Evolutionary conservation across 1,284 basidiomycete genomes (phyloP), one percentile per base, ranked within the genome.

Genomic region (Cutaneotrichosporon cyanovorans): DNA sequence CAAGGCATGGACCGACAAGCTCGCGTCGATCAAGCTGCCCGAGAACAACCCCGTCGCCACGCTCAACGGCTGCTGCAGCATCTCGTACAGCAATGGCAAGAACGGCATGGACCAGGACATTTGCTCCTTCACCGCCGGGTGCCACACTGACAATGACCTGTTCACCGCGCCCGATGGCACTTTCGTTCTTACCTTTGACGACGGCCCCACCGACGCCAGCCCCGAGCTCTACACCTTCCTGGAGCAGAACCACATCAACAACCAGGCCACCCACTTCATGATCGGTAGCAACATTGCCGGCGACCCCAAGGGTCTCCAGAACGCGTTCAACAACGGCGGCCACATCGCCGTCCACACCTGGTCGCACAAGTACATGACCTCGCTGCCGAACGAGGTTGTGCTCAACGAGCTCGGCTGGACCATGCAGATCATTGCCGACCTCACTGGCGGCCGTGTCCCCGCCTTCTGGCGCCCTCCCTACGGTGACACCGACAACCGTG

Each of bases 371-470:
- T 64, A 65, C 53, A 69, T 65, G 54, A 45, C 77, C 33, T 75
- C 74, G 5, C 63, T 76, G 19, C 71, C 75, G 14, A 34, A 80
- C 66, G 77, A 77, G 58, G 61, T 76, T 50, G 74, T 79, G 45
- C 67, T 79, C 9, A 75, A 71, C 46, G 77, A 78, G 62, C 72
- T 80, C 35, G 77, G 74, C 25, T 73, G 71, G 71, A 73, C 73
- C 7, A 66, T 67, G 56, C 65, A 72, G 53, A 66, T 69, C 50
- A 69, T 71, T 40, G 51, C 59, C 32, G 69, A 72, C 53, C 51
- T 68, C 18, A 71, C 59, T 32, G 67, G 65, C 46, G 72, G 61
- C 34, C 64, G 60, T 37, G 56, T 65, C 46, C 70, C 63, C 37
- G 62, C 55, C 48, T 74, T 59, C 60, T 74, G 67, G 72, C 60